These are phyloP conservation scores for Coemansia sp. DNA, from an alignment of 192 early-diverging fungal genomes.

Conservation along the genomic window DNA sequence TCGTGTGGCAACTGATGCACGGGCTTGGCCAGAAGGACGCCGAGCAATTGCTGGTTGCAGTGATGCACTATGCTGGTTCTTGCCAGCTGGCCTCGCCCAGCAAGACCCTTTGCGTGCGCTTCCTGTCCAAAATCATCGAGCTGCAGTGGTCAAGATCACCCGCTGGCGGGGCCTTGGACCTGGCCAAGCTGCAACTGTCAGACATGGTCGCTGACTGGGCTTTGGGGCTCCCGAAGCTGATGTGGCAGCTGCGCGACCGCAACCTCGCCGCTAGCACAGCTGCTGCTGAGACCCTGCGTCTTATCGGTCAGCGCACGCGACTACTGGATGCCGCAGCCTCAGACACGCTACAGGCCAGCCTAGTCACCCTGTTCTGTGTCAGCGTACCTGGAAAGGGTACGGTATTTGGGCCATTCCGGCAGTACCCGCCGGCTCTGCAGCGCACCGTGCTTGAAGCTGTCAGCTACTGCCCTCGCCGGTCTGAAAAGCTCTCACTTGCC, in stretches of 20 bases:
- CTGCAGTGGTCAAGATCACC: conserved; percentile 30
- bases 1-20: conserved; percentile 37
- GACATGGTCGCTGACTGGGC: conserved; percentile 31
- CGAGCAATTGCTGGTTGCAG: conserved; percentile 25
- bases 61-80: conserved; percentile 26
- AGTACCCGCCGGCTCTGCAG: conserved; percentile 36
- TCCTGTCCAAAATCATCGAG: conserved; percentile 34
- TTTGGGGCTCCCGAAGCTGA: conserved; percentile 43
- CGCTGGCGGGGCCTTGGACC: conserved; percentile 4
- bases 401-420: conserved; percentile 46
- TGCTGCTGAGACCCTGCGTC: conserved; percentile 31
- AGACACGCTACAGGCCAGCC: conserved; percentile 34
- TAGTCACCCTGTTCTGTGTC: conserved; percentile 51
- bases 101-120: conserved; percentile 45
- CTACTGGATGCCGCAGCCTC: conserved; percentile 25
- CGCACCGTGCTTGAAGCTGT: conserved; percentile 38
- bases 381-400: conserved; percentile 42
- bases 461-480: conserved; percentile 25
- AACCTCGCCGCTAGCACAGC: conserved; percentile 40
- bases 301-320: conserved; percentile 44
- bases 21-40: conserved; percentile 25
- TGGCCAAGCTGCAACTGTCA: conserved; percentile 14
- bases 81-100: conserved; percentile 33
- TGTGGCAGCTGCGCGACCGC: conserved; percentile 54
- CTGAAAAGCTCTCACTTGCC: conserved; percentile 27